Conservation (phyloP, 345 rosid genomes). For the Linum usitatissimum region DNA sequence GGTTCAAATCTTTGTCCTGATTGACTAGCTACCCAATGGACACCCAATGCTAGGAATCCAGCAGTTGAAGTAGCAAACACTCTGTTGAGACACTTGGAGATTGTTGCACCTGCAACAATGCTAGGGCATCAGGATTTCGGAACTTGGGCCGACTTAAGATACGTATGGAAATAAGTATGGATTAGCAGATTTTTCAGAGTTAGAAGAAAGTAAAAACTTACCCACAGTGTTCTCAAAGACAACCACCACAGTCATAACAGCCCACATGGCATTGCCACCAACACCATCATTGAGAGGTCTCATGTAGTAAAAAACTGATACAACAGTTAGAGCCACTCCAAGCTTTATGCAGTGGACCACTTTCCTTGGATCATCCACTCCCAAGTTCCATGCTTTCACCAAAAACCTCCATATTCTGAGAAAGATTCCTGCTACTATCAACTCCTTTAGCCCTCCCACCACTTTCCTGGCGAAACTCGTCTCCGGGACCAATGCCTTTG, state of each 20-base stretch:
- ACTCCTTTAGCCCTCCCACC: conserved; percentile 21
- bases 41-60: conserved; percentile 54
- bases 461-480: conserved; percentile 11
- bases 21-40: conserved; percentile 51
- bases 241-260: conserved; percentile 44
- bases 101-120: conserved; percentile 52
- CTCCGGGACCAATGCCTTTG: conserved; percentile 27
- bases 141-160: no score
- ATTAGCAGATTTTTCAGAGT: not conserved
- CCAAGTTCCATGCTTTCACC: conserved; percentile 24
- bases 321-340: conserved; percentile 32
- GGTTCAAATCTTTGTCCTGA: conserved; percentile 41
- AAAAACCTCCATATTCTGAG: conserved; percentile 23
- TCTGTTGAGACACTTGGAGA: conserved; percentile 53
- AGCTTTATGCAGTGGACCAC: conserved; percentile 35
- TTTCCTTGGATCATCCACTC: conserved; percentile 33
- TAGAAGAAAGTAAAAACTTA: conserved; percentile 7
- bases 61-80: conserved; percentile 50
- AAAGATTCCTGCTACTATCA: conserved; percentile 8
- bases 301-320: conserved; percentile 30
- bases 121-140: no score
- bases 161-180: not conserved
- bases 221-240: conserved; percentile 38
- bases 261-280: conserved; percentile 50
- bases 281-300: conserved; percentile 38